A percentile compares a stretch with the other conserved stretches of the same genome.
These are phyloP conservation scores for Madurella fahalii DNA, from an alignment of 2,329 filamentous ascomycete species.

Conservation along the genomic window DNA sequence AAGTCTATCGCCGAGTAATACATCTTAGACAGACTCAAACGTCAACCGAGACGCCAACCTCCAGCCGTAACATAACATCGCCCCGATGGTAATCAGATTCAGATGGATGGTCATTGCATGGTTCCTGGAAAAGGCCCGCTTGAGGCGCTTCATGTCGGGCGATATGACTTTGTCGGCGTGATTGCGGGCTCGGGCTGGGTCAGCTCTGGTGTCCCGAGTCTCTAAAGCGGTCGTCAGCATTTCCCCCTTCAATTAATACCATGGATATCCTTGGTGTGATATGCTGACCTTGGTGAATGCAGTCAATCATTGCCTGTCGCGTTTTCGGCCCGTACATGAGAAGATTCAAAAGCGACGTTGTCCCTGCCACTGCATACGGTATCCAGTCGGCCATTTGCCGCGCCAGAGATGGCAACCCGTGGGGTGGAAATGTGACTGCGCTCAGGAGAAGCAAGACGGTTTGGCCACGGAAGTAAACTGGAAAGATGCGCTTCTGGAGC, in stretches of 20 bases:
- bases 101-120: conserved; percentile 43
- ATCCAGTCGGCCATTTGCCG: conserved; percentile 31
- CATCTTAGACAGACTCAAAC: too few relatives aligned
- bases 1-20: too few relatives aligned
- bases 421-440: conserved; percentile 33
- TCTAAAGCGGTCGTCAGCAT: background rate
- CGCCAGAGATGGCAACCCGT: conserved; percentile 30
- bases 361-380: conserved; percentile 32
- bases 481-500: conserved; percentile 40
- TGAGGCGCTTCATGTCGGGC: conserved; percentile 27
- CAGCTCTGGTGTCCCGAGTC: background rate
- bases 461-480: conserved; percentile 38
- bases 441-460: conserved; percentile 33
- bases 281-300: conserved; percentile 30
- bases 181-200: background rate
- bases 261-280: background rate
- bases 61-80: conserved; percentile 31
- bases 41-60: conserved; percentile 26
- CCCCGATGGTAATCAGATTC: conserved; percentile 35
- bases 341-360: conserved; percentile 33
- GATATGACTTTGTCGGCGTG: background rate
- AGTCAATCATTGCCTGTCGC: conserved; percentile 30
- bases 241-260: background rate
- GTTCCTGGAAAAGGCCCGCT: conserved; percentile 32
- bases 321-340: conserved; percentile 37